Conservation (phyloP, 2,329 filamentous ascomycete genomes). For the Fusarium sp. region DNA sequence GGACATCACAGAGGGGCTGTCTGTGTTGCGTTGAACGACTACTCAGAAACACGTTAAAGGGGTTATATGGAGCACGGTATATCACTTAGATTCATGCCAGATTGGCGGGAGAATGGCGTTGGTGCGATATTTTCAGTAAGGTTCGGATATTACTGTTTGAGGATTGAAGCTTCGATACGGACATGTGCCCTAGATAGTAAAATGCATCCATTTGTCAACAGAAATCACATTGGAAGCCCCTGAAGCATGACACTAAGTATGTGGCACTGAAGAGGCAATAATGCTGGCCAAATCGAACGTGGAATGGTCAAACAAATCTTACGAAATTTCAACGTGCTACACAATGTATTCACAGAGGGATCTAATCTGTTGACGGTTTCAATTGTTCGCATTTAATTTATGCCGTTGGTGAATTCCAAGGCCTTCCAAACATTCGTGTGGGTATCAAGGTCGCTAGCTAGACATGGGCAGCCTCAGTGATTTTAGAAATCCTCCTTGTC, state of each 20-base stretch:
- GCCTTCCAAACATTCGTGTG: neutral
- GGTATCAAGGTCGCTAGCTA: neutral
- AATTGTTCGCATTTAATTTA: neutral
- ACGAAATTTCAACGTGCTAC: no score
- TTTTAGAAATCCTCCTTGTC: slow-evolving; percentile 40
- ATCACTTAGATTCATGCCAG: slow-evolving; percentile 20
- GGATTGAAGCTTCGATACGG: slow-evolving; percentile 4
- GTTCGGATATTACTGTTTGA: slow-evolving; percentile 9
- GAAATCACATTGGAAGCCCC: neutral
- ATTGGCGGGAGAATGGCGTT: slow-evolving; percentile 35
- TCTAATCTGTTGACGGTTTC: neutral
- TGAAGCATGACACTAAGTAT: neutral
- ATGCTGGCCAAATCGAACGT: neutral
- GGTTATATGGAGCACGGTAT: slow-evolving; percentile 5
- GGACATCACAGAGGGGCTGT: slow-evolving; percentile 92
- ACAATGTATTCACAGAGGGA: neutral
- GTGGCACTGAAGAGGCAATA: neutral
- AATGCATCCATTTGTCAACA: neutral
- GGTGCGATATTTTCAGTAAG: slow-evolving; percentile 29
- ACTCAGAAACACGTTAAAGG: slow-evolving; percentile 65
- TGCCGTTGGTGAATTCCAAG: neutral
- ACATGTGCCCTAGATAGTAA: neutral
- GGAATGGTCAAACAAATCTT: neutral
- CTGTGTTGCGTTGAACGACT: slow-evolving; percentile 92
- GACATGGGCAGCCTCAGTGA: neutral